Conservation (phyloP, 75 land plant species). For the Azolla pinnata region DNA sequence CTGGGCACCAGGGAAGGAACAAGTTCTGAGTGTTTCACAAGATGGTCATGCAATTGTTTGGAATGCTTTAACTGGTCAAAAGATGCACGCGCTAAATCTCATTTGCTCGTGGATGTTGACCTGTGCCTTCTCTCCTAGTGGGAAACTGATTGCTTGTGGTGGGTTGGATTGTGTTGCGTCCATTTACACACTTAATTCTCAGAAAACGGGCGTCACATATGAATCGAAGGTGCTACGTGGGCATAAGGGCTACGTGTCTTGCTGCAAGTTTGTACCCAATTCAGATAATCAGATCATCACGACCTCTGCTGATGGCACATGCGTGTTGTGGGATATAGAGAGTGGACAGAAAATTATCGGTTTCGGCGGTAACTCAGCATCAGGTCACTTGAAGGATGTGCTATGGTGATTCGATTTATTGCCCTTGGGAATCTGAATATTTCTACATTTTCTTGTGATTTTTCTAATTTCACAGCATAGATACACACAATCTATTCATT, state of each 20-base stretch:
- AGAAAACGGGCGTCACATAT: constrained; percentile 55
- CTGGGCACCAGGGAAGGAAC: constrained; percentile 72
- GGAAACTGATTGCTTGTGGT: constrained; percentile 87
- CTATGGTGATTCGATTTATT: too few relatives aligned
- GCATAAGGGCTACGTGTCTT: constrained; percentile 90
- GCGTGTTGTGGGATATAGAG: constrained; percentile 79
- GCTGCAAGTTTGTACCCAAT: constrained; percentile 79
- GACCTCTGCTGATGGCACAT: constrained; percentile 88
- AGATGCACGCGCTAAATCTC: constrained; percentile 95
- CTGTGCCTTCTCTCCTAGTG: constrained; percentile 85
- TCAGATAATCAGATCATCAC: constrained; percentile 68
- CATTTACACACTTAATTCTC: constrained; percentile 64
- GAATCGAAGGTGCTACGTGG: constrained; percentile 55
- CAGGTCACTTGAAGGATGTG: constrained; percentile 93
- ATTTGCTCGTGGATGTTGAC: constrained; percentile 98
- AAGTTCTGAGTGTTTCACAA: constrained; percentile 93
- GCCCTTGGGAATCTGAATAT: too few relatives aligned
- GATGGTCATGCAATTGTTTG: constrained; percentile 94
- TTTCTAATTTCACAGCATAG: too few relatives aligned
- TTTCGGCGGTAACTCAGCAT: constrained; percentile 88
- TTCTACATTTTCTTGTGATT: too few relatives aligned
- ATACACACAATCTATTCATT: too few relatives aligned
- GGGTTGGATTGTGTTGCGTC: constrained; percentile 91
- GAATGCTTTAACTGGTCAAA: constrained; percentile 95
- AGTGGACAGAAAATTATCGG: constrained; percentile 60